Evolutionary conservation across 139 green algal genomes (phyloP).

Genomic region (Coelastrella sp.): DNA sequence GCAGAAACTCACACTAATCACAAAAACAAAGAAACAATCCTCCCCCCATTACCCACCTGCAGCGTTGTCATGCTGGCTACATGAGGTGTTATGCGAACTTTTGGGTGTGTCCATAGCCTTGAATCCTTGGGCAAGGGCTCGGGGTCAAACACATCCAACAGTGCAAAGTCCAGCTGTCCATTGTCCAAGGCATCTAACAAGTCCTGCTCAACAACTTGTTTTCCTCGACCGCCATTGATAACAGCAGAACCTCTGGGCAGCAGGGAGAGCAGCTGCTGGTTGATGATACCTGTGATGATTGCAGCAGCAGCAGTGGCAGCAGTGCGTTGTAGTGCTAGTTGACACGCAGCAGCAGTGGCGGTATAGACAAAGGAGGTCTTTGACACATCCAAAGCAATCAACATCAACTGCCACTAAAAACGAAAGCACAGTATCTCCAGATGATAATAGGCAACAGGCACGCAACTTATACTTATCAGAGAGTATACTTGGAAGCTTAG

Average conservation of each 20-base stretch:
- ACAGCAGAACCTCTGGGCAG: slow-evolving; percentile 61
- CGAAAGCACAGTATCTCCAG: too few relatives aligned
- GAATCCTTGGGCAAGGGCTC: slow-evolving; percentile 70
- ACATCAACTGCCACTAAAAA: too few relatives aligned
- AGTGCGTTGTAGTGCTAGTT: too few relatives aligned
- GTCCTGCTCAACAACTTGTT: slow-evolving; percentile 66
- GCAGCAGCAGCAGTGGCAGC: neutral
- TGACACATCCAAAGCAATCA: too few relatives aligned
- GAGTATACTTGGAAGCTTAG: too few relatives aligned
- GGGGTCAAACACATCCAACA: slow-evolving; percentile 68
- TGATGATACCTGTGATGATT: slow-evolving; percentile 59
- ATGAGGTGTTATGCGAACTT: slow-evolving; percentile 73
- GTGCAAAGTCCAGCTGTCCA: slow-evolving; percentile 49
- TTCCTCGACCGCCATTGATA: slow-evolving; percentile 69
- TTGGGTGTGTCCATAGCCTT: slow-evolving; percentile 66
- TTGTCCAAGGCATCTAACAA: slow-evolving; percentile 65
- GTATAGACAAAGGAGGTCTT: too few relatives aligned
- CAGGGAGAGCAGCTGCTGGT: slow-evolving; percentile 59
- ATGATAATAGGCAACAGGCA: too few relatives aligned
- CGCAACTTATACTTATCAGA: too few relatives aligned
- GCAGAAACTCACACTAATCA: neutral
- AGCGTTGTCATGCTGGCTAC: slow-evolving; percentile 65
- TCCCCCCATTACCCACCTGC: slow-evolving; percentile 39
- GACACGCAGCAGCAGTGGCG: neutral
- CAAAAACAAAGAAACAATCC: neutral